These are phyloP conservation scores for Pseudisothecium myosuroides DNA, from an alignment of 225 moss, liverwort and hornwort genomes.

Conservation along the genomic window DNA sequence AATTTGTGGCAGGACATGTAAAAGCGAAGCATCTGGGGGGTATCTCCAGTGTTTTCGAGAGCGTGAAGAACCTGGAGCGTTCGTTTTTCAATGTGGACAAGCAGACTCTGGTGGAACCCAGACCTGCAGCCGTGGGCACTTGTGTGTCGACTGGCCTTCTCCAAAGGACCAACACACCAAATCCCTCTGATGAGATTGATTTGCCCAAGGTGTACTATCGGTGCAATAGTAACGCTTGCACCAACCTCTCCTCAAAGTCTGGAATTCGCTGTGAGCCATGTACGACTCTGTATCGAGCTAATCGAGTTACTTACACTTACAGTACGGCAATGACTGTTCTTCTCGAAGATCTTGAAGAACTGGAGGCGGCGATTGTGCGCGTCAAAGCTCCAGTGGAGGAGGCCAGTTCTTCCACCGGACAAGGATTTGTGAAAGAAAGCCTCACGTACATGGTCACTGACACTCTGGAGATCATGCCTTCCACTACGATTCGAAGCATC, in stretches of 20 bases:
- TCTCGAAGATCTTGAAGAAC: background rate
- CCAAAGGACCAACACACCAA: no score
- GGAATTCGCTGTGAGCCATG: background rate
- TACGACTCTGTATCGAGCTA: accelerated
- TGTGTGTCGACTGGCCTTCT: background rate
- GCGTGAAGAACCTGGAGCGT: background rate
- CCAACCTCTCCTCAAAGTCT: background rate
- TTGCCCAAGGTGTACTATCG: background rate
- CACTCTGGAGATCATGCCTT: background rate
- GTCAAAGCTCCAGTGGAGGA: no score
- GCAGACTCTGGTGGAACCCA: background rate
- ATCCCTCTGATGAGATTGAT: background rate
- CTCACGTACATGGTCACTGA: background rate
- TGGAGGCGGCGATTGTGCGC: background rate
- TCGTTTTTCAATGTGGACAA: background rate
- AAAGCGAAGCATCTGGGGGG: background rate
- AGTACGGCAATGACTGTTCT: background rate
- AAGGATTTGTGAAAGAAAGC: background rate
- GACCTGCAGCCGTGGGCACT: background rate
- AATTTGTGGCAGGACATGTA: background rate
- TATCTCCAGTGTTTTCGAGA: background rate
- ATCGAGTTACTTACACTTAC: no score
- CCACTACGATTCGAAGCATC: background rate
- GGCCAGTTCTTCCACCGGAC: background rate
- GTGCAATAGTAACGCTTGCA: accelerated